phyloP scores from a whole-genome alignment of 768 basidiomycete species.

The Xerocomus spinulosus region DNA sequence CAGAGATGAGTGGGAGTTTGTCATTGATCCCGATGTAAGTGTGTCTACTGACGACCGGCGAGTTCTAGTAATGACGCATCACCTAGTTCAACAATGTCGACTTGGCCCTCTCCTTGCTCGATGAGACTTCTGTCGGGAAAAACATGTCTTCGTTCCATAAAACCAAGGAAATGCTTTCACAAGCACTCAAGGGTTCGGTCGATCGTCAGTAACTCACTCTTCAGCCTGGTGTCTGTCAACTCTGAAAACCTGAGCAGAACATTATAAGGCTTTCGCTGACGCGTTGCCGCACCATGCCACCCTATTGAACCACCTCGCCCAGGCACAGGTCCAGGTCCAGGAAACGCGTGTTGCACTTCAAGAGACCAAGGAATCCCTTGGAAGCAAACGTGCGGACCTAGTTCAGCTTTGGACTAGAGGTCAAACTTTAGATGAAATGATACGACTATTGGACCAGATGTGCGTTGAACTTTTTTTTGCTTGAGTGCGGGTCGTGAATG shows the following conservation, averaged over 20 bases:
- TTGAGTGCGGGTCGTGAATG: constrained; percentile 13
- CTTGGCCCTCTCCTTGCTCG: constrained; percentile 84
- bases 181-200: constrained; percentile 81
- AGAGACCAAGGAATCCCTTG: constrained; percentile 75
- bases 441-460: constrained; percentile 93
- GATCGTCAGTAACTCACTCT: constrained; percentile 55
- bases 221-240: neutral
- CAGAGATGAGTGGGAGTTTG: constrained; percentile 85
- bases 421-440: constrained; percentile 93
- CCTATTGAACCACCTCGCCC: constrained; percentile 64
- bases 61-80: constrained; percentile 4
- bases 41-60: neutral
- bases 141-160: constrained; percentile 72
- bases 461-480: constrained; percentile 36
- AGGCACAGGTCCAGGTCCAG: constrained; percentile 70
- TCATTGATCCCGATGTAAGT: constrained; percentile 74
- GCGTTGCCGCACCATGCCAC: constrained; percentile 87
- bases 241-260: constrained; percentile 45
- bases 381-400: constrained; percentile 81
- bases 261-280: constrained; percentile 94
- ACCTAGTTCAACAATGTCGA: constrained; percentile 89
- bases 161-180: constrained; percentile 73
- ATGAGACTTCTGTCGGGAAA: constrained; percentile 67
- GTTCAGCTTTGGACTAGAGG: constrained; percentile 87
- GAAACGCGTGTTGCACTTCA: constrained; percentile 65